These are phyloP conservation scores for Hydrangea macrophylla DNA, from an alignment of 148 eudicot genomes.

Conservation along the genomic window DNA sequence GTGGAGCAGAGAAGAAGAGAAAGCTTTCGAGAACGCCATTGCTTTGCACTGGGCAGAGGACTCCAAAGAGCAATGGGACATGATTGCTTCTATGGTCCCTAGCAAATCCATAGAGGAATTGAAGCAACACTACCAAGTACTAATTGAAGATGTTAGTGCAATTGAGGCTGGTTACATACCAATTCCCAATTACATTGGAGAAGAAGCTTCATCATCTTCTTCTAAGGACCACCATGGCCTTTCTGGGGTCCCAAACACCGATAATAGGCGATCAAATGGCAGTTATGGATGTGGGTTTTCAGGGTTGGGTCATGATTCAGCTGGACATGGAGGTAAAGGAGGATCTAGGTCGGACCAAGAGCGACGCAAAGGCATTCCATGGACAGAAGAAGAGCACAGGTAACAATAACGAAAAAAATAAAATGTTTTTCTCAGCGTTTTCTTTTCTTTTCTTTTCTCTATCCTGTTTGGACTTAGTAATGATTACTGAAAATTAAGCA, in stretches of 20 bases:
- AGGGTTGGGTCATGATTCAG: conserved; percentile 30
- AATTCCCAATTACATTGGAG: conserved; percentile 53
- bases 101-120: conserved; percentile 52
- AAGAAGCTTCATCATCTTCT: conserved; percentile 39
- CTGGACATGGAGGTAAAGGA: conserved; percentile 40
- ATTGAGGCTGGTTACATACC: conserved; percentile 70
- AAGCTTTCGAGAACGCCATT: conserved; percentile 72
- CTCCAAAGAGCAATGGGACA: conserved; percentile 46
- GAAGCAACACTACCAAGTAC: conserved; percentile 52
- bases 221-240: conserved; percentile 20
- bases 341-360: conserved; percentile 66
- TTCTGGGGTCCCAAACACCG: neutral
- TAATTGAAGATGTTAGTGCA: conserved; percentile 63
- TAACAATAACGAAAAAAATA: conserved; percentile 5
- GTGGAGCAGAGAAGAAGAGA: conserved; percentile 84
- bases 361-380: conserved; percentile 80
- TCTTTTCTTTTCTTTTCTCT: too few relatives aligned
- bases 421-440: neutral
- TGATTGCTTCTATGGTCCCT: conserved; percentile 57
- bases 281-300: conserved; percentile 38
- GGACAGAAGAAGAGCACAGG: conserved; percentile 97
- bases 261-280: conserved; percentile 23
- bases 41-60: conserved; percentile 48
- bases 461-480: too few relatives aligned
- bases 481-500: too few relatives aligned